A percentile compares a stretch with the other conserved stretches of the same genome.
Evolutionary conservation across 2,329 filamentous ascomycete genomes (phyloP).

Genomic region (Knoxdaviesia proteae): DNA sequence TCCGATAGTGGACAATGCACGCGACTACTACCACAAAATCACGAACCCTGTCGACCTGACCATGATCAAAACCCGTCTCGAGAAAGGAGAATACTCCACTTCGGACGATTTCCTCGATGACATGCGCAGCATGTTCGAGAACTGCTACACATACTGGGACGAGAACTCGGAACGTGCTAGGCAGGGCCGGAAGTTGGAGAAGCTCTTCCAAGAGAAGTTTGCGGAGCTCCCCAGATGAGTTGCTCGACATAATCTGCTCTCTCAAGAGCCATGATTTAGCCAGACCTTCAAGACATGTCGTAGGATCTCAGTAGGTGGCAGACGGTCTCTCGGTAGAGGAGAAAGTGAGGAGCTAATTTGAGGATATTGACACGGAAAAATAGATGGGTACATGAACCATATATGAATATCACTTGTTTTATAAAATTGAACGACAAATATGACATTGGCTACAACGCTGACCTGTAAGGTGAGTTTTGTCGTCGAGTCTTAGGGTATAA

Average conservation of each 20-base stretch:
- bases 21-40: conserved; percentile 39
- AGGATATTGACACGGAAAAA: too few relatives aligned
- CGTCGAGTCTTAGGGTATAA: too few relatives aligned
- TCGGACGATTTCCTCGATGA: conserved; percentile 34
- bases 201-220: conserved; percentile 37
- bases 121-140: conserved; percentile 39
- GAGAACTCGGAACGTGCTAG: conserved; percentile 16
- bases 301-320: too few relatives aligned
- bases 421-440: too few relatives aligned
- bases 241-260: conserved; percentile 4
- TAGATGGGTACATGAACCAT: too few relatives aligned
- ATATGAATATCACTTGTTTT: too few relatives aligned
- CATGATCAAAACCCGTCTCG: conserved; percentile 40
- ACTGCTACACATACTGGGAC: conserved; percentile 44
- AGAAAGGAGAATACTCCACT: conserved; percentile 25
- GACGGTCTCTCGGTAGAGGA: too few relatives aligned
- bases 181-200: conserved; percentile 35
- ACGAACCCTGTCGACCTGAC: conserved; percentile 40
- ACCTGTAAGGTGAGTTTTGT: too few relatives aligned
- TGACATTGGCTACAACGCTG: too few relatives aligned
- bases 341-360: too few relatives aligned
- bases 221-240: conserved; percentile 38
- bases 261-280: background rate
- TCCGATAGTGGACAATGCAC: conserved; percentile 32
- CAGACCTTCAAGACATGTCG: background rate